Base-by-base conservation (phyloP, 768 basidiomycete genomes). In the Sutorius australiensis region DNA sequence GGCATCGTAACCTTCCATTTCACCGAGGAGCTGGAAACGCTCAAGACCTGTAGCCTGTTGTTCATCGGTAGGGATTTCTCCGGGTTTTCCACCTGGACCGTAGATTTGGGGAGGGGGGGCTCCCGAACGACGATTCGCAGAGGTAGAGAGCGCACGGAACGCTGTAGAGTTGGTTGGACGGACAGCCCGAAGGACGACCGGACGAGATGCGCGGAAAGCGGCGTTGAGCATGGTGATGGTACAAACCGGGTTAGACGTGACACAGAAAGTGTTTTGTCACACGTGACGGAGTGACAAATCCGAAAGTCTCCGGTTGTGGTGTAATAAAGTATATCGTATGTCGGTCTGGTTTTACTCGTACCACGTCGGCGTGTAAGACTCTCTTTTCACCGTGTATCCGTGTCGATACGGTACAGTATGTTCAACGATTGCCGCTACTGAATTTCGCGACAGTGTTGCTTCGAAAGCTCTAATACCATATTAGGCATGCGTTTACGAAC, bases 11-110 rank as follows among this genome's bases (percentile, higher is more conserved):
- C 94, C 95, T 71, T 92, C 84, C 64, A 93, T 75, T 56, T 92
- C 86, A 65, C 89, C 93, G 48, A 98, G 74, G 45, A 97, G 76
- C 73, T 99, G 92, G 67, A 97, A 83, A 72, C 95, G 92, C 72
- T 98, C 95, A 50, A 98, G 78, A 83, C 95, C 95, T 61, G 95
- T 99, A 14, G 95, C 83, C 74, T 99, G 95, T 58, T 89, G 82
- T 58, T 86, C 77, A 73, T 92, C 90, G 54, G 88, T 89, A 48
- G 93, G 86, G 58, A 92, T 82, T 61, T 83, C 79, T 47, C 89
- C 87, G 30, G 81, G 51, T 67, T 87, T 84, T 64, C 79, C 81
- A 67, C 91, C 91, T 46, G 79, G 65, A 57, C 91, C 90, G 59
- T 76, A 86, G 58, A 92, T 73, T 50, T 80, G 75, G 45, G 89